Evolutionary conservation across 306 rosid species (phyloP), one percentile per base, ranked within the genome.

Genomic region (Fragaria vesca): DNA sequence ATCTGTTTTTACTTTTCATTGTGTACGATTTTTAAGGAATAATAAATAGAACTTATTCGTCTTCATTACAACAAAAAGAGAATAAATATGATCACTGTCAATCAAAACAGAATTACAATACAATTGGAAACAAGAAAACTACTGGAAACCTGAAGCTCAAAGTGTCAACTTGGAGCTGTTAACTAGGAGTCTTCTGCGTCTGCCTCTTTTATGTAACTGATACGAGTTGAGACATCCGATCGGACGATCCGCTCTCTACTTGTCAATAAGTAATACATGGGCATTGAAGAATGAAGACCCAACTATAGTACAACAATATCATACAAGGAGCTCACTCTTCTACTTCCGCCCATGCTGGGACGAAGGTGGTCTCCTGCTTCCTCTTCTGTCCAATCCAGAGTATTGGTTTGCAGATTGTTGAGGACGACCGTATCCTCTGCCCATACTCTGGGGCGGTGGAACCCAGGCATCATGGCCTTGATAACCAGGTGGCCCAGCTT

Each of bases 371-470:
- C 86, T 76, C 83, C 86, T 72, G 68, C 73, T 78, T n/a, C 85
- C 81, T 76, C 89, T 78, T 76, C 89, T 83, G 76, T 90, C 91
- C 77, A 92, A 79, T 12, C 52, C 71, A 46, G 94, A 60, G 73
- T 75, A 94, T 57, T 72, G 91, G 77, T 94, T 92, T 36, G 86
- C 86, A 15, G 85, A 76, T 43, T 82, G 92, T 47, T 88, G 88
- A 48, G 81, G 79, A 30, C 51, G 87, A 36, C 83, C 85, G 42
- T 83, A 73, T 8, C 86, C 89, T 74, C 87, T 82, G 58, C 81
- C 74, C n/a, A 42, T 40, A 71, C 69, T 28, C 1, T 80, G 72
- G 81, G 74, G 78, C 28, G 65, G 76, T 45, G 89, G 79, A 38
- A 66, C 87, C 90, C 89, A 81, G 55, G 75, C 77, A 73, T 66